Percentiles rank a stretch among this genome's conserved stretches.
Evolutionary conservation across 2,329 filamentous ascomycete species (phyloP).

Genomic region (Talaromyces sp.): DNA sequence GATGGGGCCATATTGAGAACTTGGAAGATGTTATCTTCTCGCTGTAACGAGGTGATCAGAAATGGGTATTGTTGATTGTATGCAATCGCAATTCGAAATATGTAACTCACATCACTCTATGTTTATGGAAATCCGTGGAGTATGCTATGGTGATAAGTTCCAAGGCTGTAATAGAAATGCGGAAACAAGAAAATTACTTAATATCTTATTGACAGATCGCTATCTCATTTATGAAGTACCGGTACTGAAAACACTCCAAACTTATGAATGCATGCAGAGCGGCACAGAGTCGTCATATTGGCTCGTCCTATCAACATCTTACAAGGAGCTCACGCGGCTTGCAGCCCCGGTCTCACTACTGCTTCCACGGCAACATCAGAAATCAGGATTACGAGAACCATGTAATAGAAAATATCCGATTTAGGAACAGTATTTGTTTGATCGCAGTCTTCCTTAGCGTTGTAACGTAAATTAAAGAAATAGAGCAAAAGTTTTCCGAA

Average conservation of each 20-base stretch:
- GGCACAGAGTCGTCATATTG: background rate
- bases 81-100: background rate
- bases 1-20: slow-evolving; percentile 13
- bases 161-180: background rate
- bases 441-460: background rate
- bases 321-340: background rate
- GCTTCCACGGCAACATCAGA: background rate
- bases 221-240: background rate
- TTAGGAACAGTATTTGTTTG: background rate
- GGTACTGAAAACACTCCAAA: background rate
- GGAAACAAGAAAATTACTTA: background rate
- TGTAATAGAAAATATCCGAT: background rate
- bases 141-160: background rate
- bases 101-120: background rate
- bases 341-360: background rate
- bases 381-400: background rate
- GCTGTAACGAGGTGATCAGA: background rate
- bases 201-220: background rate
- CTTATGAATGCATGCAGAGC: background rate
- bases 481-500: background rate
- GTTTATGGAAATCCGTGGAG: background rate
- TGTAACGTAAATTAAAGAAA: background rate
- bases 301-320: background rate
- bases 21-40: background rate
- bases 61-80: background rate